Evolutionary conservation across 495 filamentous ascomycete species (phyloP).

Genomic region (Antarctomyces pellizariae): DNA sequence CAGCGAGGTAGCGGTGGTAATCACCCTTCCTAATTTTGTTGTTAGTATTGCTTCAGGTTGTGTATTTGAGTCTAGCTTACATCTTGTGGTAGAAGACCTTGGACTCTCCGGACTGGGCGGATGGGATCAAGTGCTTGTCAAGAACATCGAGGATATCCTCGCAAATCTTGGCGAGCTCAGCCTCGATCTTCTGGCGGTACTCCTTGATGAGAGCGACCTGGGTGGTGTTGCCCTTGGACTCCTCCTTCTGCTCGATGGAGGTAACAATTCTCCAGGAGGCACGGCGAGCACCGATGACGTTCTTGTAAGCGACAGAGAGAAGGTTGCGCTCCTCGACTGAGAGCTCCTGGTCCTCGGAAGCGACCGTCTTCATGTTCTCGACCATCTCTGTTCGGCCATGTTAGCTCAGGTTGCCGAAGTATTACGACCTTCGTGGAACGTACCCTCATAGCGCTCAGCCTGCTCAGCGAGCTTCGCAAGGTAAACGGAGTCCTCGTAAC

Average conservation of each 20-base stretch:
- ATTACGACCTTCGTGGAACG: conserved; percentile 16
- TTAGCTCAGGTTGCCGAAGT: conserved; percentile 2
- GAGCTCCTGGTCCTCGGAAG: conserved; percentile 88
- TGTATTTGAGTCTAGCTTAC: conserved; percentile 23
- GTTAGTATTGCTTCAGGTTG: conserved; percentile 3
- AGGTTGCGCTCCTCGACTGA: conserved; percentile 98
- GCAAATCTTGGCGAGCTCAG: conserved; percentile 96
- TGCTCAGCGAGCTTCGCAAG: conserved; percentile 99
- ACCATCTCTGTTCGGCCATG: conserved; percentile 63
- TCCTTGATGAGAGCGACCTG: conserved; percentile 95
- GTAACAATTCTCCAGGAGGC: conserved; percentile 99
- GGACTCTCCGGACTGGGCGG: conserved; percentile 88
- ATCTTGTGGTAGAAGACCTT: conserved; percentile 99
- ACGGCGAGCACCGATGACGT: conserved; percentile 96
- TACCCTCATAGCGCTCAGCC: conserved; percentile 99
- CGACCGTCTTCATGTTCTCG: conserved; percentile 99
- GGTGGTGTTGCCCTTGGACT: conserved; percentile 92
- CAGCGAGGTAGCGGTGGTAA: conserved; percentile 98
- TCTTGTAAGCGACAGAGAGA: conserved; percentile 99
- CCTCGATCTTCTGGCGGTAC: conserved; percentile 98
- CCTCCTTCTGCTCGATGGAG: conserved; percentile 99
- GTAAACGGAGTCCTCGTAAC: conserved; percentile 98
- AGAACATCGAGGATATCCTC: conserved; percentile 95
- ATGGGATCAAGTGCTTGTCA: conserved; percentile 88
- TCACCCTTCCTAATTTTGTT: conserved; percentile 68